Evolutionary conservation across 495 filamentous ascomycete species (phyloP), one percentile per base, ranked within the genome.

Genomic region (Hyphodiscus hymeniophilus): DNA sequence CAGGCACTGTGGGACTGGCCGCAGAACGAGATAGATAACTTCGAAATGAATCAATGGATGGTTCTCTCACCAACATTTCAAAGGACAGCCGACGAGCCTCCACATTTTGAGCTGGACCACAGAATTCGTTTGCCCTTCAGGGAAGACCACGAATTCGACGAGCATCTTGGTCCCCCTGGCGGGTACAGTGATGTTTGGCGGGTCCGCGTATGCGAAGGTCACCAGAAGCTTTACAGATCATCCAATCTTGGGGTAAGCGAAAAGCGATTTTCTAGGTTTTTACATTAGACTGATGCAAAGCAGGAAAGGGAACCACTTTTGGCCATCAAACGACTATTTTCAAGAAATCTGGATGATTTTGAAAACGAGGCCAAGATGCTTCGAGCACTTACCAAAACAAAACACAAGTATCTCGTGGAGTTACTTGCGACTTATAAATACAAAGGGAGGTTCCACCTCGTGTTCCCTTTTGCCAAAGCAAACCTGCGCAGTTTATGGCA

Each of bases 381-480:
- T 11, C 21, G 22, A 7, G 38, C 18, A 22, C 32, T 51, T 15
- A 15, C 41, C 7, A 11, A 30, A 7, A 11, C n/a, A 13, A 35
- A 42, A 1, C 44, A 53, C 36, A 17, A 2, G 10, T 15, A 28
- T 32, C 38, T 52, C 6, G 33, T 52, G n/a, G 39, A 41, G 24
- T 26, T 52, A 32, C 20, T 52, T 3, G 34, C 42, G 12, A 52
- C 50, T 5, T 52, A 52, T 24, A 33, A 42, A 33, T 34, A 41
- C 28, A 42, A 39, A 1, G 35, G 8, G 0, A 12, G 42, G 8
- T 52, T 41, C 20, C 44, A 52, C 28, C 31, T 52, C 12, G n/a
- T 52, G n/a, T 52, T 47, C 30, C 50, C 42, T 15, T 47, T 3
- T n/a, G 50, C 50, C 1, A 52, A 42, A 13, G n/a, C 32, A 7